These are phyloP conservation scores for Boletellus ananiceps DNA, from an alignment of 768 basidiomycete species.

Conservation along the genomic window DNA sequence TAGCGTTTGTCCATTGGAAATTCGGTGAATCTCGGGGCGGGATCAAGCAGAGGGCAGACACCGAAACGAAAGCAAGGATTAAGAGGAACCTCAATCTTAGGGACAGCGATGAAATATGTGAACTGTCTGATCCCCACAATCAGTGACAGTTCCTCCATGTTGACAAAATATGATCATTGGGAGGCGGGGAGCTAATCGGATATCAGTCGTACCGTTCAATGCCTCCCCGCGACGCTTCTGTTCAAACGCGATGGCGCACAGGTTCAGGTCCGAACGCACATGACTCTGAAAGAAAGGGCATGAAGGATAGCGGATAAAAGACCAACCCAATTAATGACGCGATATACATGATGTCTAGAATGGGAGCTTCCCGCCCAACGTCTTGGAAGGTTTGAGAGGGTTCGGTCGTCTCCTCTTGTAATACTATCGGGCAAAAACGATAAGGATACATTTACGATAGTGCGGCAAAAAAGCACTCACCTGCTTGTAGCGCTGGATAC, in stretches of 20 bases:
- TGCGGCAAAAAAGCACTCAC: constrained; percentile 36
- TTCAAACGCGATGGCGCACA: neutral
- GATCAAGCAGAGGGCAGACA: too few relatives aligned
- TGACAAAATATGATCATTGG: too few relatives aligned
- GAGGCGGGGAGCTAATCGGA: too few relatives aligned
- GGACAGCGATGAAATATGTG: too few relatives aligned
- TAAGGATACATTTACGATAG: constrained; percentile 1
- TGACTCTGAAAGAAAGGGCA: neutral
- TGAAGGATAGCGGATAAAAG: neutral
- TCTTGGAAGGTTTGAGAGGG: constrained; percentile 54
- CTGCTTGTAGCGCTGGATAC: constrained; percentile 61
- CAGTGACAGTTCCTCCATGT: too few relatives aligned
- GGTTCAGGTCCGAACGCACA: neutral
- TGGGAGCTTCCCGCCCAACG: constrained; percentile 48
- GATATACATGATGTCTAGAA: constrained; percentile 40
- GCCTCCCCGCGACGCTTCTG: too few relatives aligned
- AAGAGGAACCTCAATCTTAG: too few relatives aligned
- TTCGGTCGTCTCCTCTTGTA: constrained; percentile 44
- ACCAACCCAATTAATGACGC: constrained; percentile 2
- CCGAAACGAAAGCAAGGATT: too few relatives aligned
- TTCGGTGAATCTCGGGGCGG: too few relatives aligned
- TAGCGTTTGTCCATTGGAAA: too few relatives aligned
- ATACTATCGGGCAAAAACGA: constrained; percentile 11
- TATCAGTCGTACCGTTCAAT: too few relatives aligned
- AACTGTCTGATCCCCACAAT: too few relatives aligned